A percentile compares a stretch with the other conserved stretches of the same genome.
These are phyloP conservation scores for Calonectria montana DNA, from an alignment of 2,329 filamentous ascomycete genomes.

Conservation along the genomic window DNA sequence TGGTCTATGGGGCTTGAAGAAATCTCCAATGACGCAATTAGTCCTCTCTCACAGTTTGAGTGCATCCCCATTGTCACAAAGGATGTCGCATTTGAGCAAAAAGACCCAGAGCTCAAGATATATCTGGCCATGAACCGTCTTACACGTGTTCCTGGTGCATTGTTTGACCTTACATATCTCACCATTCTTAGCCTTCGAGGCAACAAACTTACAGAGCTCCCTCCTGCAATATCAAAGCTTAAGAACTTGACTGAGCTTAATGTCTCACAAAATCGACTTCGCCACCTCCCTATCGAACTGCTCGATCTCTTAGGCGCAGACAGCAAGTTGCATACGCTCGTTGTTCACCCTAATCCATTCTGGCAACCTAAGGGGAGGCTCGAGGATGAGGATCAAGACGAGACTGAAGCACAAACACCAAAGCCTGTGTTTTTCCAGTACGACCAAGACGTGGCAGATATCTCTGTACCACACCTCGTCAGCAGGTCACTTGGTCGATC, in stretches of 20 bases:
- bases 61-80: slow-evolving; percentile 65
- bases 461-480: slow-evolving; percentile 32
- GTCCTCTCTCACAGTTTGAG: slow-evolving; percentile 65
- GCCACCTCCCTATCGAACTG: slow-evolving; percentile 71
- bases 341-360: slow-evolving; percentile 73
- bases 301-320: slow-evolving; percentile 63
- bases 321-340: slow-evolving; percentile 62
- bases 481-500: slow-evolving; percentile 45
- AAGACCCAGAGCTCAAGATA: slow-evolving; percentile 69
- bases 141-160: slow-evolving; percentile 64
- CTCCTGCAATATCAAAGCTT: slow-evolving; percentile 68
- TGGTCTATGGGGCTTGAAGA: slow-evolving; percentile 65
- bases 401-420: slow-evolving; percentile 11
- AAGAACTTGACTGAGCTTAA: slow-evolving; percentile 72
- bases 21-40: slow-evolving; percentile 68
- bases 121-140: slow-evolving; percentile 72
- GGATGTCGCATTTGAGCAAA: slow-evolving; percentile 69
- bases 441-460: slow-evolving; percentile 1
- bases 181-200: slow-evolving; percentile 74
- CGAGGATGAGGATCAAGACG: slow-evolving; percentile 2
- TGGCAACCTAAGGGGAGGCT: slow-evolving; percentile 51
- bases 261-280: slow-evolving; percentile 71
- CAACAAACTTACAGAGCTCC: slow-evolving; percentile 71
- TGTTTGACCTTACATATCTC: slow-evolving; percentile 72
- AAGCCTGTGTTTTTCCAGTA: slow-evolving; percentile 23